Conservation (phyloP, 371 early-diverging fungal species). For the Mucor racemosus region DNA sequence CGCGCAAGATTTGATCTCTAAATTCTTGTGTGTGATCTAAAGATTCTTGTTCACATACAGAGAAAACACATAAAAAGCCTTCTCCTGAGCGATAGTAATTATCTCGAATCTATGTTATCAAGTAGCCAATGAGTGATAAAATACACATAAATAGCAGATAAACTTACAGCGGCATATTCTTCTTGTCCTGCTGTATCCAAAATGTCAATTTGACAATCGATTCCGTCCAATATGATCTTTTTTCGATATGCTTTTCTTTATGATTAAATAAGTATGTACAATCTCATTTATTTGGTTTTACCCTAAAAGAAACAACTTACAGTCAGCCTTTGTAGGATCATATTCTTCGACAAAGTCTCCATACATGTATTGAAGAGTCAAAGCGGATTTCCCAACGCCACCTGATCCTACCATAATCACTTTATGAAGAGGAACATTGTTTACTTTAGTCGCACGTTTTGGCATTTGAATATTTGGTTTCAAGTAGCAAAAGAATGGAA, state of each 20-base stretch:
- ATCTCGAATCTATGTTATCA: conserved; percentile 73
- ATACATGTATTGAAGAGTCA: conserved; percentile 91
- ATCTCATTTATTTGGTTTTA: neutral
- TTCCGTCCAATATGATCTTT: conserved; percentile 67
- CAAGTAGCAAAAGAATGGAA: neutral
- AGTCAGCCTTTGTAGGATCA: conserved; percentile 95
- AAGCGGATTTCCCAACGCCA: conserved; percentile 92
- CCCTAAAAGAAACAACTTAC: conserved; percentile 27
- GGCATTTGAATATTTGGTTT: neutral
- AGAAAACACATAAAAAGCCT: conserved; percentile 90
- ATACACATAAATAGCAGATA: neutral
- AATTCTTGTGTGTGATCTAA: conserved; percentile 86
- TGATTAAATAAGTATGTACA: neutral
- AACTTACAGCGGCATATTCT: conserved; percentile 78
- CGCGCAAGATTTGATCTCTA: conserved; percentile 87
- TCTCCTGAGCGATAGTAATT: conserved; percentile 92
- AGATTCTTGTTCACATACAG: conserved; percentile 81
- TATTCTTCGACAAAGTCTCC: conserved; percentile 95
- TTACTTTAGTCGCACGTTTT: neutral
- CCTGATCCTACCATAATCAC: conserved; percentile 94
- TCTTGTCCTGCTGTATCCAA: conserved; percentile 95
- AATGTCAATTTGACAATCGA: conserved; percentile 89
- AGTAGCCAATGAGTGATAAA: neutral
- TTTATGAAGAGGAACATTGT: conserved; percentile 75
- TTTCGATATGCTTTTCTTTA: conserved; percentile 64